Conservation (phyloP, 306 rosid species). For the Quillaja saponaria region DNA sequence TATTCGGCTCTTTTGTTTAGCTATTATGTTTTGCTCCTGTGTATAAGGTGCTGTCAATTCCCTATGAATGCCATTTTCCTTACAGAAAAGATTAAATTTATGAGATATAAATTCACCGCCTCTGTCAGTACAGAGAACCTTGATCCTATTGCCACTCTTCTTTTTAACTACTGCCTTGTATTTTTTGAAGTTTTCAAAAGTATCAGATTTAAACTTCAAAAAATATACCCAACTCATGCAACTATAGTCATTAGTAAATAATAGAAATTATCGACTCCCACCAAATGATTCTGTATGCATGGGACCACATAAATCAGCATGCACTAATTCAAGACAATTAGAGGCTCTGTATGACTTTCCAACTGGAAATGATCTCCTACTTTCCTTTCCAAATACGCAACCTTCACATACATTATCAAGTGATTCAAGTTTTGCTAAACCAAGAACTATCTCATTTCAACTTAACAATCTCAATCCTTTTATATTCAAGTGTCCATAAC, state of each 20-base stretch:
- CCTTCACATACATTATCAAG: background rate
- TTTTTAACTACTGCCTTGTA: background rate
- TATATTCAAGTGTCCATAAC: background rate
- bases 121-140: background rate
- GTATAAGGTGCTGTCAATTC: too few species aligned
- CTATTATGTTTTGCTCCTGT: too few species aligned
- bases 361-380: background rate
- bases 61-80: background rate
- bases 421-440: background rate
- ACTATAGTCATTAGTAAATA: background rate
- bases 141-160: too few species aligned
- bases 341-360: background rate
- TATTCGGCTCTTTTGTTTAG: too few species aligned
- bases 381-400: background rate
- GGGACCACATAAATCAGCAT: background rate
- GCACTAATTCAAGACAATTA: background rate
- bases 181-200: background rate
- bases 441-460: background rate
- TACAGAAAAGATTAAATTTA: background rate
- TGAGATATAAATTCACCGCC: background rate
- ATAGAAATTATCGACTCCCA: background rate
- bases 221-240: background rate
- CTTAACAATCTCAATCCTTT: background rate
- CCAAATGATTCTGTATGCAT: background rate
- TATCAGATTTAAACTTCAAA: background rate